Evolutionary conservation across 2,329 filamentous ascomycete species (phyloP).

Genomic region (Cryphonectria parasitica): DNA sequence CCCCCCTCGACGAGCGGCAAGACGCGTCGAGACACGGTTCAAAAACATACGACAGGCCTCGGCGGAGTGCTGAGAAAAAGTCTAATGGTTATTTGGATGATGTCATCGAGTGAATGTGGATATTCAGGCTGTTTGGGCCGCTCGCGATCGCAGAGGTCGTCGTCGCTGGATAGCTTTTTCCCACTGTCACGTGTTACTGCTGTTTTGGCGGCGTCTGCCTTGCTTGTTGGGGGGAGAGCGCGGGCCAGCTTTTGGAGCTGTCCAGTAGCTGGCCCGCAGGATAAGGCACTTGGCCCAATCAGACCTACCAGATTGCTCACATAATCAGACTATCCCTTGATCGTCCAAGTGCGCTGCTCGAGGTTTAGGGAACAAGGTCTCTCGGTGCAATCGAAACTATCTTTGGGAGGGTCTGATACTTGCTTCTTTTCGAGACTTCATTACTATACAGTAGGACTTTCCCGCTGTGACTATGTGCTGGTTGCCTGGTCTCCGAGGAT

Average conservation of each 20-base stretch:
- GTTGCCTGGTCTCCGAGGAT: not conserved
- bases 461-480: not conserved
- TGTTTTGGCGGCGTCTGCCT: conserved; percentile 6
- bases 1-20: not conserved
- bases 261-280: not conserved
- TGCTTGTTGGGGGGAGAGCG: conserved; percentile 8
- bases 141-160: conserved; percentile 25
- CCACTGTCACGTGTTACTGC: conserved; percentile 25
- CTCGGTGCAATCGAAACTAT: not conserved
- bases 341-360: not conserved
- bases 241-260: not conserved
- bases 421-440: not conserved
- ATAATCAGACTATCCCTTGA: not conserved
- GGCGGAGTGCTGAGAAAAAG: conserved; percentile 5
- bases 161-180: conserved; percentile 27
- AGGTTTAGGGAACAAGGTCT: not conserved
- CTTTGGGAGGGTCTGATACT: not conserved
- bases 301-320: not conserved
- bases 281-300: not conserved
- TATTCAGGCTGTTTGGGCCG: conserved; percentile 24
- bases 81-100: conserved; percentile 28
- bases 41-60: conserved; percentile 23
- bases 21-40: conserved; percentile 19
- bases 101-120: conserved; percentile 26
- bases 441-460: not conserved